Conservation (phyloP, 2,329 filamentous ascomycete genomes). For the Beauveria pseudobassiana region DNA sequence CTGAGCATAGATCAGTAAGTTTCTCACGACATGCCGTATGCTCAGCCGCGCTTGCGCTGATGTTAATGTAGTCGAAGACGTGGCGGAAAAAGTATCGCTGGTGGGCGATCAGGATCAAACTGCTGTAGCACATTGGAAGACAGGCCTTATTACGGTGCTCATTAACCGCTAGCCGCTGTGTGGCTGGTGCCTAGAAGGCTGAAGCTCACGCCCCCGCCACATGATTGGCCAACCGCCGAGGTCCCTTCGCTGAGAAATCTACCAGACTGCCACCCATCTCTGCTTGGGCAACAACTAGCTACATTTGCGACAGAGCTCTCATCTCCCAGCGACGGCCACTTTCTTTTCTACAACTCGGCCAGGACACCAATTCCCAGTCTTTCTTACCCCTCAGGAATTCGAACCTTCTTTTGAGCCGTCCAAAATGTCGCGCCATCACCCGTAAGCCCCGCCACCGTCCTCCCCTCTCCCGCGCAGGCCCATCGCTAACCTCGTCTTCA, state of each 20-base stretch:
- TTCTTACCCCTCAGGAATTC: neutral
- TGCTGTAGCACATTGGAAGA: neutral
- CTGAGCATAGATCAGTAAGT: neutral
- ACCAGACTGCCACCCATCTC: slow-evolving; percentile 13
- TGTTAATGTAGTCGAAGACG: neutral
- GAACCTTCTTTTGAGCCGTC: neutral
- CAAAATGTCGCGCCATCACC: slow-evolving; percentile 87
- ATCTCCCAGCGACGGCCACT: slow-evolving; percentile 1
- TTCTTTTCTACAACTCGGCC: neutral
- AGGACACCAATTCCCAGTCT: neutral
- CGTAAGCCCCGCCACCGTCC: slow-evolving; percentile 45
- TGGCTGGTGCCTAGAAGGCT: neutral
- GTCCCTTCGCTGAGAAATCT: slow-evolving; percentile 35
- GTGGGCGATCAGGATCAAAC: neutral
- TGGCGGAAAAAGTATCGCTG: neutral
- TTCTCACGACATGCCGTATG: neutral
- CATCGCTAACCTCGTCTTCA: neutral
- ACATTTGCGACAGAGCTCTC: slow-evolving; percentile 9
- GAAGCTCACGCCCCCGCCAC: neutral
- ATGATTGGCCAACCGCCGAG: slow-evolving; percentile 17
- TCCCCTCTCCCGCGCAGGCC: neutral
- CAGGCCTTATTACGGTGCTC: neutral
- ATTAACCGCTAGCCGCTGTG: neutral
- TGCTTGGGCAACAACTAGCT: neutral
- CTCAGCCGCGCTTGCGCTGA: neutral